A percentile compares a stretch with the other conserved stretches of the same genome.
phyloP scores from a whole-genome alignment of 192 early-diverging fungal genomes.

The Coemansia sp. region DNA sequence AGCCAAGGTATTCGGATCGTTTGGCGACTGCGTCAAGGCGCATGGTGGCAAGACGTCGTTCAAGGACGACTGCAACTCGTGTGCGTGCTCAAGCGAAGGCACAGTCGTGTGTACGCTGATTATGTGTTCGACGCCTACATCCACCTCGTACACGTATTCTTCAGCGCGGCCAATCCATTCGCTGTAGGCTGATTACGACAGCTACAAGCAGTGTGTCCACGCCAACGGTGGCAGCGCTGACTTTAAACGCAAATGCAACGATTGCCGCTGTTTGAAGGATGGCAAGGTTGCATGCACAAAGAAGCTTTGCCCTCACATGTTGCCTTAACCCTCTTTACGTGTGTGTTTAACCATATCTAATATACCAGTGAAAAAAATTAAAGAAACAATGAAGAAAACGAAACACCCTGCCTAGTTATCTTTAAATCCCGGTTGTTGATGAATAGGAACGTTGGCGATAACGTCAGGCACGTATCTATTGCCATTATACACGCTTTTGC shows the following conservation, averaged over 20 bases:
- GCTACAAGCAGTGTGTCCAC: constrained; percentile 13
- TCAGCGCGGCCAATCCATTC: background rate
- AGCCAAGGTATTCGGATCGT: background rate
- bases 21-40: background rate
- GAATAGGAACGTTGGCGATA: constrained; percentile 51
- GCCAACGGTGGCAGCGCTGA: constrained; percentile 6
- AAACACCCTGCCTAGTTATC: constrained; percentile 12
- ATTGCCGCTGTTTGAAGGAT: constrained; percentile 7
- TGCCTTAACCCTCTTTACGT: background rate
- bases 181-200: background rate
- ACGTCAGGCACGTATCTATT: constrained; percentile 67
- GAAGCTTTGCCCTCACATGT: constrained; percentile 5
- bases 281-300: constrained; percentile 16
- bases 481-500: constrained; percentile 91
- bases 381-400: background rate
- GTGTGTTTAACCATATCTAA: background rate
- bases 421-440: constrained; percentile 45
- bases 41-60: constrained; percentile 7
- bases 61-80: constrained; percentile 16
- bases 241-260: constrained; percentile 22
- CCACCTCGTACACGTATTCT: background rate
- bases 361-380: constrained; percentile 3
- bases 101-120: constrained; percentile 15
- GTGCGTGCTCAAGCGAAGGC: background rate
- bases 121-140: background rate